Evolutionary conservation across 2,329 filamentous ascomycete genomes (phyloP).

Genomic region (Berkeleyomyces rouxiae): DNA sequence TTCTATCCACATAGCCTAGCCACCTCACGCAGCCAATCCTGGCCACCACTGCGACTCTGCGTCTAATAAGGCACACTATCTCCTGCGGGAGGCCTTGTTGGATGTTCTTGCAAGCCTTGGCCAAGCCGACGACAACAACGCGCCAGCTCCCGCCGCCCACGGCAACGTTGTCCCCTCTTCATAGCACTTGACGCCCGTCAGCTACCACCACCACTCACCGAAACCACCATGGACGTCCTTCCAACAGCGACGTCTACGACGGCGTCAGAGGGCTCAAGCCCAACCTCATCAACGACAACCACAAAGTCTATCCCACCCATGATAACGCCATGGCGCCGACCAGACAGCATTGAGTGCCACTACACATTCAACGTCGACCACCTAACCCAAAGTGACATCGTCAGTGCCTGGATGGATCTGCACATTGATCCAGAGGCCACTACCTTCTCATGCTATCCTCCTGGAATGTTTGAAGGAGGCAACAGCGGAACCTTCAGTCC

Average conservation of each 20-base stretch:
- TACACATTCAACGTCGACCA: conserved; percentile 24
- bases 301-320: conserved; percentile 20
- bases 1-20: neutral
- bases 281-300: neutral
- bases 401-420: conserved; percentile 24
- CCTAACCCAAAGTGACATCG: conserved; percentile 17
- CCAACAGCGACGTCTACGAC: conserved; percentile 1
- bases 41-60: neutral
- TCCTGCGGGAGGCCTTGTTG: neutral
- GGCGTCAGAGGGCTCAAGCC: neutral
- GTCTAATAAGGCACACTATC: neutral
- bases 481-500: conserved; percentile 26
- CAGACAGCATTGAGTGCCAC: conserved; percentile 21
- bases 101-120: neutral
- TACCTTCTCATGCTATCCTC: conserved; percentile 26
- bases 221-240: conserved; percentile 3
- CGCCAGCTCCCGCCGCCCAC: neutral
- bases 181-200: neutral
- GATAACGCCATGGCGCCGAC: conserved; percentile 24
- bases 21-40: neutral
- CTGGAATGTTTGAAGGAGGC: conserved; percentile 24
- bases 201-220: neutral
- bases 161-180: neutral
- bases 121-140: neutral
- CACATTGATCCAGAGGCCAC: conserved; percentile 22